A percentile compares a stretch with the other conserved stretches of the same genome.
Evolutionary conservation across 2,329 filamentous ascomycete species (phyloP).

Genomic region (Helminthosporium solani): DNA sequence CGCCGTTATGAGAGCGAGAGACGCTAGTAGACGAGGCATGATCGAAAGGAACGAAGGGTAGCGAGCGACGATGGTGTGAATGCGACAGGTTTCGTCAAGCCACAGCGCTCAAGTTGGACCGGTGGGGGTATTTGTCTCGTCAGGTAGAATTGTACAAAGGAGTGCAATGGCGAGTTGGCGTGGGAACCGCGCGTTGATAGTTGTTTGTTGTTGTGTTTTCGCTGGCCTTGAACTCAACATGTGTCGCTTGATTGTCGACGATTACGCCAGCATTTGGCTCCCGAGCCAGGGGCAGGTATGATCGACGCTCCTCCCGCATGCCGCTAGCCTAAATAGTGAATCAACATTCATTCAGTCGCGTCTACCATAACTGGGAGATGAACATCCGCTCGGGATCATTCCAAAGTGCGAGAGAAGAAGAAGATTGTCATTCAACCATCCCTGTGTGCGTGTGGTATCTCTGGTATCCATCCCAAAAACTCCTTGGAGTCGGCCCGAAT

Average conservation of each 20-base stretch:
- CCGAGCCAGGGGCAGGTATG: conserved; percentile 7
- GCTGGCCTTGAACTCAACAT: conserved; percentile 19
- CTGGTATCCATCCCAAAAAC: neutral
- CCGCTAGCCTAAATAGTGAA: conserved; percentile 4
- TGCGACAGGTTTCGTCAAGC: neutral
- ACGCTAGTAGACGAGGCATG: conserved; percentile 31
- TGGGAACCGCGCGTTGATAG: too few relatives aligned
- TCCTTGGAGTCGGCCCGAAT: neutral
- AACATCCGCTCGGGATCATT: neutral
- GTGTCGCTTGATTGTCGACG: conserved; percentile 18
- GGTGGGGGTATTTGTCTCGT: too few relatives aligned
- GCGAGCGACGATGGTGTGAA: conserved; percentile 16
- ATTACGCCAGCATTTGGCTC: conserved; percentile 24
- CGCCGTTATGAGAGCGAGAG: conserved; percentile 34
- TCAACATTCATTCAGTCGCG: conserved; percentile 6
- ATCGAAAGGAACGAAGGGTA: conserved; percentile 11
- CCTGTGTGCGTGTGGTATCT: conserved; percentile 12
- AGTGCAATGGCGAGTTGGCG: too few relatives aligned
- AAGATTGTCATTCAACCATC: conserved; percentile 1
- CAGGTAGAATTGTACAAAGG: too few relatives aligned
- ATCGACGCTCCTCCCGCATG: conserved; percentile 4
- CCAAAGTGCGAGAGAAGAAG: neutral
- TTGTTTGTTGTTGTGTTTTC: too few relatives aligned
- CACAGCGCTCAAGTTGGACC: too few relatives aligned
- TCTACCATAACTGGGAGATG: neutral